Percentiles rank a stretch among this genome's conserved stretches.
phyloP scores from a whole-genome alignment of 2,329 filamentous ascomycete genomes.

The Fusarium denticulatum region DNA sequence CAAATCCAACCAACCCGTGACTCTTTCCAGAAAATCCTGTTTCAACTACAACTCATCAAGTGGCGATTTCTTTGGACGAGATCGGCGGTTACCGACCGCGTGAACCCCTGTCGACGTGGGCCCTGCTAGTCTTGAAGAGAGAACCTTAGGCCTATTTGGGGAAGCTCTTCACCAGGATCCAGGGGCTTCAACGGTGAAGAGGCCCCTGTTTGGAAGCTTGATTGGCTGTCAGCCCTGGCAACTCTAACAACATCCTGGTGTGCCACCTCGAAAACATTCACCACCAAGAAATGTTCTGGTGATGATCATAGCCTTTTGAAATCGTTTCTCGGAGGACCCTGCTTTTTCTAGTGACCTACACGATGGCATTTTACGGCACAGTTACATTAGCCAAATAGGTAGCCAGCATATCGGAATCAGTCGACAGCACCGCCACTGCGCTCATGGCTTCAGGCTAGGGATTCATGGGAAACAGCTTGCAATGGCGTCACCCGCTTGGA shows the following conservation, averaged over 20 bases:
- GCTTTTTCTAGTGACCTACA: conserved; percentile 22
- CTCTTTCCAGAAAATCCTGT: conserved; percentile 37
- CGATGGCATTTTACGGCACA: conserved; percentile 11
- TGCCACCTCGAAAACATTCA: conserved; percentile 25
- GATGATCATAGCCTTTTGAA: conserved; percentile 38
- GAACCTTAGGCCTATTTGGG: conserved; percentile 28
- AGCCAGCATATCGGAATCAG: conserved; percentile 13
- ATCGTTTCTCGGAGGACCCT: conserved; percentile 30
- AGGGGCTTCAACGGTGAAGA: conserved; percentile 21
- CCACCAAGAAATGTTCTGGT: conserved; percentile 19
- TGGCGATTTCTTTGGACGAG: conserved; percentile 34
- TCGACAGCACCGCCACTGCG: neutral
- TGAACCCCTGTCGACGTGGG: conserved; percentile 24
- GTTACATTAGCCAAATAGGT: neutral
- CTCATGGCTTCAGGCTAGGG: conserved; percentile 10
- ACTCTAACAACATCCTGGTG: conserved; percentile 20
- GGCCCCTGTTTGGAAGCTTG: conserved; percentile 16
- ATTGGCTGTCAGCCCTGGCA: conserved; percentile 31
- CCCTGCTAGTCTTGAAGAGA: neutral
- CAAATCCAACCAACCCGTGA: conserved; percentile 16
- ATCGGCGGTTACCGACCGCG: conserved; percentile 34
- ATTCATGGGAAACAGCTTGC: conserved; percentile 14
- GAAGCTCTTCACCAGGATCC: conserved; percentile 8
- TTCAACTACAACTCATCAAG: conserved; percentile 27
- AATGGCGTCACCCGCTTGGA: conserved; percentile 42